Conservation (phyloP, 805 yeast genomes). For the Candida yuanshanica region DNA sequence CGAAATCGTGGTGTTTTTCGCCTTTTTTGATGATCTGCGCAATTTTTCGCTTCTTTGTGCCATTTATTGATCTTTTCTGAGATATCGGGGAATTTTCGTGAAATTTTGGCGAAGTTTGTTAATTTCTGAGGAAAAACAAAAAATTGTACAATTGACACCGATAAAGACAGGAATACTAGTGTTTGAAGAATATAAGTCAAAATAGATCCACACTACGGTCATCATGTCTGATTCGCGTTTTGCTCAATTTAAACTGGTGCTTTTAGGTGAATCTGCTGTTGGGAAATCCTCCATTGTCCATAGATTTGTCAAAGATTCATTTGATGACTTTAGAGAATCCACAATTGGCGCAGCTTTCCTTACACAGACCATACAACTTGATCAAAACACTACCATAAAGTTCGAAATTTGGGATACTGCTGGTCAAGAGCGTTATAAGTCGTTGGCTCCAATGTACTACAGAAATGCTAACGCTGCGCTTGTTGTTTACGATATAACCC, state of each 20-base stretch:
- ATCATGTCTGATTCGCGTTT: conserved; percentile 24
- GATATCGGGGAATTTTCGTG: conserved; percentile 1
- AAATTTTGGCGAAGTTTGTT: neutral
- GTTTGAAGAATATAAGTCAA: neutral
- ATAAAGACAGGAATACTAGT: neutral
- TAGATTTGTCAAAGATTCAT: conserved; percentile 66
- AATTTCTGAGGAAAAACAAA: neutral
- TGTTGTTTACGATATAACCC: conserved; percentile 73
- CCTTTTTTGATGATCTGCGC: no score
- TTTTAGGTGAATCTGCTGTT: conserved; percentile 70
- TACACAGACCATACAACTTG: conserved; percentile 63
- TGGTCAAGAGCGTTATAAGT: conserved; percentile 85
- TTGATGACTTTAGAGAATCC: conserved; percentile 76
- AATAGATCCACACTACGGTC: neutral
- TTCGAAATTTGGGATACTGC: conserved; percentile 81
- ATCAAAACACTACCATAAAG: conserved; percentile 35
- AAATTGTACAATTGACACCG: no score
- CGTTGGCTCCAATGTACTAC: conserved; percentile 79
- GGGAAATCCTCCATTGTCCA: conserved; percentile 83
- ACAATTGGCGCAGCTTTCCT: conserved; percentile 99
- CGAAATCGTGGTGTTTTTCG: no score
- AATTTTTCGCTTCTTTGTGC: neutral
- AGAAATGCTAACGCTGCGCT: conserved; percentile 76
- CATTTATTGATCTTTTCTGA: no score
- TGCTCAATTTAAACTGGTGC: conserved; percentile 52